These are phyloP conservation scores for Seiridium cupressi DNA, from an alignment of 2,329 filamentous ascomycete genomes.

Conservation along the genomic window DNA sequence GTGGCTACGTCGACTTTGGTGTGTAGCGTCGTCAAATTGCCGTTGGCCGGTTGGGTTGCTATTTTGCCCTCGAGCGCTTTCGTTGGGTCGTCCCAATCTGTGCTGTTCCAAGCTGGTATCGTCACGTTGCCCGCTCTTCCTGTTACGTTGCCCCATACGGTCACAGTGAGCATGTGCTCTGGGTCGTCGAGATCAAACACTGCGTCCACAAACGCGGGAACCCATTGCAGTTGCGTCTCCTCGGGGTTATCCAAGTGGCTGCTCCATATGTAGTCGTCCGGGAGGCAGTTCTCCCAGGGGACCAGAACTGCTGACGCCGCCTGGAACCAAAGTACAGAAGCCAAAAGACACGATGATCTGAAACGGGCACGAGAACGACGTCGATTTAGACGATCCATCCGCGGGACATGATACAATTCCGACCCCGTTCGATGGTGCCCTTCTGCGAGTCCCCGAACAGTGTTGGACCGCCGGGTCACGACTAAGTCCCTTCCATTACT, in stretches of 20 bases:
- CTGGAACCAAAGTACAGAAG: conserved; percentile 34
- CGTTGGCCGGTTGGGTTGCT: conserved; percentile 53
- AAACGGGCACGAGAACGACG: conserved; percentile 22
- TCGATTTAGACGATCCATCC: not conserved
- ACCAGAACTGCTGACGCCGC: conserved; percentile 64
- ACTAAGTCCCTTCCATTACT: not conserved
- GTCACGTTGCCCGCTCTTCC: conserved; percentile 59
- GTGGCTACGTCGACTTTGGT: conserved; percentile 71
- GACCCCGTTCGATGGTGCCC: not conserved
- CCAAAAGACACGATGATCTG: conserved; percentile 24
- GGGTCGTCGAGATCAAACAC: conserved; percentile 62
- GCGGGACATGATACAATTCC: not conserved
- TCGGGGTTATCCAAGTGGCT: conserved; percentile 35
- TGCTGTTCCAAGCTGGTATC: conserved; percentile 57
- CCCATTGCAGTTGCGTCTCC: conserved; percentile 70
- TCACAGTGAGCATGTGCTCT: conserved; percentile 69
- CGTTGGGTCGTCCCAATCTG: conserved; percentile 61
- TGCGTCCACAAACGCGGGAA: conserved; percentile 72
- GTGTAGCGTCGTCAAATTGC: conserved; percentile 71
- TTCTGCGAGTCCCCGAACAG: not conserved
- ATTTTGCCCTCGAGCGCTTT: conserved; percentile 74
- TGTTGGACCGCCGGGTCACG: not conserved
- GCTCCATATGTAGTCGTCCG: conserved; percentile 55
- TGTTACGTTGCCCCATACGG: conserved; percentile 87
- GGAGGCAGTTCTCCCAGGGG: conserved; percentile 81